Base-by-base conservation (phyloP, 2,329 filamentous ascomycete genomes). In the Amylocarpus encephaloides region DNA sequence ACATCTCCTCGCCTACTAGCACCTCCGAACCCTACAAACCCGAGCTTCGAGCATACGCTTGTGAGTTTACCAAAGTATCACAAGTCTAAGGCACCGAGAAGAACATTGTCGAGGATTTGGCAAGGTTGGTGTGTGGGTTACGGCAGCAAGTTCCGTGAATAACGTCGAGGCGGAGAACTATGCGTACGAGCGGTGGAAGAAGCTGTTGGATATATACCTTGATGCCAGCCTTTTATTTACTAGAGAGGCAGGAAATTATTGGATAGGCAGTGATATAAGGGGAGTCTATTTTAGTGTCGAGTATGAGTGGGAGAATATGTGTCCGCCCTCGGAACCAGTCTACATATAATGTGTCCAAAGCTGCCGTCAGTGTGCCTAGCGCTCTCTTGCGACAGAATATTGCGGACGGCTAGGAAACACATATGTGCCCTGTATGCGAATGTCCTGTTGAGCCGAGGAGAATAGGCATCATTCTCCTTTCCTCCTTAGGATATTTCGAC, bases 301-400 rank as follows among this genome's bases (percentile, higher is more conserved):
- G 56, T 36, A 68, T 69, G 62, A 64, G 61, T 32, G 62, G 59
- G 9, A 58, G 53, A 11, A 62, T 67, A 41, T 65, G 62, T 53
- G 62, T 65, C 2, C 52, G 60, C n/a, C 67, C 67, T 16, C 66
- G 68, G 51, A 68, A 68, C 45, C 67, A 68, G 50, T 60, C 64
- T 7, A 65, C 66, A 1, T 68, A 69, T 46, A 68, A 68, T 51
- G 61, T 67, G 18, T 79, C 74, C 33, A 83, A 83, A 65, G 79
- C 78, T 9, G 80, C 75, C 13, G 78, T 83, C 0, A 72, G 80
- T 46, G 78, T 83, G 59, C 71, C 83, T 41, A 76, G 70, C 73
- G 79, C 36, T 82, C 79, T 44, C 69, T 83, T 3, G 80, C 80
- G 5, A 69, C 76, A 16, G 80, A 62, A 51, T n/a, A n/a, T n/a